Evolutionary conservation across 1,284 basidiomycete genomes (phyloP).

Genomic region (Marasmius oreades): DNA sequence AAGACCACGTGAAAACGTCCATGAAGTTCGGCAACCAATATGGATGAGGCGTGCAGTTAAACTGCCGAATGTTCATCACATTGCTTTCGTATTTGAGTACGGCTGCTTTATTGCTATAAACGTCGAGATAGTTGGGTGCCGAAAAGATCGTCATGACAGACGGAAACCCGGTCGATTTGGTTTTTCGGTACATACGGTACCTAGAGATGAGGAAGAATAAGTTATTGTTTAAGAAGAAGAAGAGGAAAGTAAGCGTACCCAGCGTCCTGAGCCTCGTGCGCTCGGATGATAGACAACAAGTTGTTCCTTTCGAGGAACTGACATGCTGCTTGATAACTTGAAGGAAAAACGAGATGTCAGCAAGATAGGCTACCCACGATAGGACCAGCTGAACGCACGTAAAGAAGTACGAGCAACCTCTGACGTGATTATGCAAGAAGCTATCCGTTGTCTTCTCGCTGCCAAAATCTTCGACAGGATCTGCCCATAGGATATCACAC

Average conservation of each 20-base stretch:
- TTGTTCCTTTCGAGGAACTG: slow-evolving; percentile 94
- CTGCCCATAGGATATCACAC: slow-evolving; percentile 95
- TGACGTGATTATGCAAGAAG: slow-evolving; percentile 91
- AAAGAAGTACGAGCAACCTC: slow-evolving; percentile 96
- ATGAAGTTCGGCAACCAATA: slow-evolving; percentile 95
- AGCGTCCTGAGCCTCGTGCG: slow-evolving; percentile 94
- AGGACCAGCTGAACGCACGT: slow-evolving; percentile 50
- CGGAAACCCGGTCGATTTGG: slow-evolving; percentile 88
- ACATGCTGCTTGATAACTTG: slow-evolving; percentile 88
- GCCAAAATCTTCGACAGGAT: slow-evolving; percentile 93
- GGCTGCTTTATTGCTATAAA: slow-evolving; percentile 96
- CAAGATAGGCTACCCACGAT: slow-evolving; percentile 5
- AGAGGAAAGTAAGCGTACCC: slow-evolving; percentile 51
- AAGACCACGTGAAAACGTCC: slow-evolving; percentile 91
- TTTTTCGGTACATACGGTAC: slow-evolving; percentile 97
- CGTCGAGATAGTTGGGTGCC: slow-evolving; percentile 93
- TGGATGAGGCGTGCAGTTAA: slow-evolving; percentile 94
- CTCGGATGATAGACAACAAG: slow-evolving; percentile 90
- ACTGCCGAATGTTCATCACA: slow-evolving; percentile 94
- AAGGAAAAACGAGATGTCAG: background rate
- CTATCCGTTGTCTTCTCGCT: slow-evolving; percentile 84
- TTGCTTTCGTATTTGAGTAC: slow-evolving; percentile 97
- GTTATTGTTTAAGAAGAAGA: background rate
- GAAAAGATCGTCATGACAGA: slow-evolving; percentile 98
- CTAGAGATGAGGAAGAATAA: slow-evolving; percentile 32